Evolutionary conservation across 192 early-diverging fungal species (phyloP).

Genomic region (Backusella psychrophila): DNA sequence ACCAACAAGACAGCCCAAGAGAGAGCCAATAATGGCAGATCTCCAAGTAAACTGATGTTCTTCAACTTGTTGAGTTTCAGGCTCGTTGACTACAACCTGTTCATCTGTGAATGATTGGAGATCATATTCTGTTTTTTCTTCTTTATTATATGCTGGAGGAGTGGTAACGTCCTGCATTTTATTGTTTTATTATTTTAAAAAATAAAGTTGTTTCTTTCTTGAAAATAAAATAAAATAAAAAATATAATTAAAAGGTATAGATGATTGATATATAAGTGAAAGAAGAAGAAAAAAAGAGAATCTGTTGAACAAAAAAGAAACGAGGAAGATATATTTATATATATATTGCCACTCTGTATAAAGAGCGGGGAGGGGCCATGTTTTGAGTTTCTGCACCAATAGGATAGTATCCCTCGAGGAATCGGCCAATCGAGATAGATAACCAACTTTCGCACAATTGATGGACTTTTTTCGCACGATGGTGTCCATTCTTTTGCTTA

Average conservation of each 20-base stretch:
- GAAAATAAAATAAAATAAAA: not conserved
- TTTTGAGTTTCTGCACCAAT: not conserved
- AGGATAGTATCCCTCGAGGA: not conserved
- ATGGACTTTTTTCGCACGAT: not conserved
- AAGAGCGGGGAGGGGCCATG: not conserved
- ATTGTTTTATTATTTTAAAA: not conserved
- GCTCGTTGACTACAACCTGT: slow-evolving; percentile 8
- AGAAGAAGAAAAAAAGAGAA: not conserved
- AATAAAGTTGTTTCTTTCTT: not conserved
- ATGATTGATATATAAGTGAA: not conserved
- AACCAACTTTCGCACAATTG: slow-evolving; percentile 1
- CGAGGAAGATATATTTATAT: not conserved
- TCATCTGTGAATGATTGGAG: slow-evolving; percentile 9
- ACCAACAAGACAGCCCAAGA: slow-evolving; percentile 59
- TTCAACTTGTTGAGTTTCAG: slow-evolving; percentile 8
- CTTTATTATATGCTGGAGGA: slow-evolving; percentile 1
- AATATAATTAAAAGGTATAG: not conserved
- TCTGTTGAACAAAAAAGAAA: not conserved
- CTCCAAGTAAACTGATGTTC: slow-evolving; percentile 46
- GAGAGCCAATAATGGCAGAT: slow-evolving; percentile 55
- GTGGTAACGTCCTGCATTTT: not conserved
- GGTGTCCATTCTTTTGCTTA: not conserved
- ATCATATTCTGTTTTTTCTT: slow-evolving; percentile 16
- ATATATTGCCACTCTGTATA: not conserved
- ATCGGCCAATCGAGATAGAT: not conserved